These are phyloP conservation scores for Backusella luteola DNA, from an alignment of 192 early-diverging fungal species.

Conservation along the genomic window DNA sequence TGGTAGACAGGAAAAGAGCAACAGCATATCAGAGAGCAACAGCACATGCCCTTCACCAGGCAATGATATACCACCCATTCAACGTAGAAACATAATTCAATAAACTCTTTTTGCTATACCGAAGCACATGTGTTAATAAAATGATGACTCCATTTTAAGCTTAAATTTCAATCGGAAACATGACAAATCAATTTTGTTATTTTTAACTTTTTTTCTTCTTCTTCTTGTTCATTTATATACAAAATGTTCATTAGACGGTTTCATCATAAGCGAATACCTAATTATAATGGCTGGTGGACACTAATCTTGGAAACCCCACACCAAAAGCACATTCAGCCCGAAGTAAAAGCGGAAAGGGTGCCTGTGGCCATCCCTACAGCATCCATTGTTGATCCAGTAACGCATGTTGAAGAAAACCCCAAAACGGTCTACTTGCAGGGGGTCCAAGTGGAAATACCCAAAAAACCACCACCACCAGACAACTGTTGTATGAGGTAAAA, in stretches of 20 bases:
- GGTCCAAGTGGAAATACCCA: slow-evolving; percentile 2
- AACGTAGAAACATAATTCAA: neutral
- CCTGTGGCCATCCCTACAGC: neutral
- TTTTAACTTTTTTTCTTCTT: neutral
- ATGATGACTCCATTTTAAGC: neutral
- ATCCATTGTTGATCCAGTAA: neutral
- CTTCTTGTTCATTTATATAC: neutral
- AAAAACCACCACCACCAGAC: slow-evolving; percentile 12
- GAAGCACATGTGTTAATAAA: neutral
- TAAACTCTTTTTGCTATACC: neutral
- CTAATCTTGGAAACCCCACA: slow-evolving; percentile 9
- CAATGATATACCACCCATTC: slow-evolving; percentile 4
- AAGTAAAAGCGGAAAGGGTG: neutral
- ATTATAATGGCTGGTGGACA: slow-evolving; percentile 25
- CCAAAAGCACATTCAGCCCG: neutral
- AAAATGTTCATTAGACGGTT: slow-evolving; percentile 2
- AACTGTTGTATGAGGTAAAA: slow-evolving; percentile 17
- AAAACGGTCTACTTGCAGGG: neutral
- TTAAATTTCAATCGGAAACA: neutral
- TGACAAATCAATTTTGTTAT: neutral
- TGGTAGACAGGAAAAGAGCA: slow-evolving; percentile 13
- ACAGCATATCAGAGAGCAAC: neutral
- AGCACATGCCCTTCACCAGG: neutral
- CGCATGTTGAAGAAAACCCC: neutral
- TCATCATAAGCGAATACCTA: slow-evolving; percentile 13